Base-by-base conservation (phyloP, 176 grass and related monocot genomes). In the Aechmea fasciata region DNA sequence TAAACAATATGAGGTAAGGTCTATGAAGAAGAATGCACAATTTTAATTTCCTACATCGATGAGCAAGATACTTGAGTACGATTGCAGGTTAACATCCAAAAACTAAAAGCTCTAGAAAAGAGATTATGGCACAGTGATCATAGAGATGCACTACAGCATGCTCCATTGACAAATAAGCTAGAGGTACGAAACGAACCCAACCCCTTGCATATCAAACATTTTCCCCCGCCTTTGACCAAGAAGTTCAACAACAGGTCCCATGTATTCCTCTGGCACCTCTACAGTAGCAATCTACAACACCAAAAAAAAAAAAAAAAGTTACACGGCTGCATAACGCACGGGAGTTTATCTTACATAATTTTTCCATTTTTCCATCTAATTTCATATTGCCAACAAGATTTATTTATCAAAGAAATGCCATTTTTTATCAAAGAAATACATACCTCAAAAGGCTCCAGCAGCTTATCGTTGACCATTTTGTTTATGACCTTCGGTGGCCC, bases 401-500 rank as follows among this genome's bases (percentile, higher is more conserved):
- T 26, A 26, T n/a, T 14, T 59, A 9, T 14, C 55, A 59, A 17
- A 7, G 13, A n/a, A 2, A 59, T 59, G 55, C 7, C 19, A 15
- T 17, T 20, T 57, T 59, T 54, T 59, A 17, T 19, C 19, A 59
- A 59, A 17, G 55, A 19, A 59, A 68, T 41, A 29, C 12, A 48
- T 83, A 97, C 93, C 89, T 97, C 93, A 69, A 91, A 97, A 51
- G 93, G 93, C 71, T 92, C 93, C 47, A 85, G 84, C 52, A 78
- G 22, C 66, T 92, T 90, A 64, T 82, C 89, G 79, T 90, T 71
- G 48, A 97, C 74, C 4, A 48, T 80, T 85, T 97, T 97, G 75
- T 92, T 97, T 54, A 97, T 97, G 76, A 97, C 93, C 77, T 97
- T 97, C 51, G 93, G 93, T 59, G 93, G 89, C 69, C 93, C 93